Base-by-base conservation (phyloP, 176 grass and related monocot species). In the Saccharum officinarum region DNA sequence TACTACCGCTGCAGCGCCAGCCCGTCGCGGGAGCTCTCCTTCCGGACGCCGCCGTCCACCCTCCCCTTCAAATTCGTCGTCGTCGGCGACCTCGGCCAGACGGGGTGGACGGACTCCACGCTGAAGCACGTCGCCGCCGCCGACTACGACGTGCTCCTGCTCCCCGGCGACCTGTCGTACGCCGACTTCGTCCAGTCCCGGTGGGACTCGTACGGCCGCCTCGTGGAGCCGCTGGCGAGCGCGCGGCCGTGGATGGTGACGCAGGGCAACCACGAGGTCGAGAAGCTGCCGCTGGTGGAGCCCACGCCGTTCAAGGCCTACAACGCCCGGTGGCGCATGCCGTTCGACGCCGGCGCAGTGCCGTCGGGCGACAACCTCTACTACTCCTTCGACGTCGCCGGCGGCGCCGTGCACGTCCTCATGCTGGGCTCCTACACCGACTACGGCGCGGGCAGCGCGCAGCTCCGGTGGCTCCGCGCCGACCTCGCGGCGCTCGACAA, bases 241-340 rank as follows among this genome's bases (percentile, higher is more conserved):
- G 68, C 85, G 1, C 85, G 94, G 60, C 89, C 91, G 3, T 98
- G 94, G 94, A 97, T 97, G 91, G 89, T 94, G 16, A 97, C 92
- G 1, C 15, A 94, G 38, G 94, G 94, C 25, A 97, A 97, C 85
- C 94, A 97, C 61, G 94, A 94, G 39, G 15, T 92, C 28, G 92
- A 97, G 87, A 49, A 49, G 46, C 20, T 94, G 6, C 85, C 89
- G 1, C 1, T 94, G 14, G 0, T 94, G 13, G 70, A 76, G 26
- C 42, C 82, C 15, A 0, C 1, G 2, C 71, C 89, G 9, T 97
- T 97, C 78, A 61, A 33, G 67, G 91, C 94, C 17, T 97, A 90
- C 87, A 97, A 97, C 79, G 79, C 84, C 41, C 85, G 94, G 42
- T 97, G 91, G 91, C 89, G 86, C 59, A 94, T 94, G 89, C 91